Percentiles rank a stretch among this genome's conserved stretches.
Conservation (phyloP, 2,329 filamentous ascomycete genomes). For the Aureobasidium sp. region DNA sequence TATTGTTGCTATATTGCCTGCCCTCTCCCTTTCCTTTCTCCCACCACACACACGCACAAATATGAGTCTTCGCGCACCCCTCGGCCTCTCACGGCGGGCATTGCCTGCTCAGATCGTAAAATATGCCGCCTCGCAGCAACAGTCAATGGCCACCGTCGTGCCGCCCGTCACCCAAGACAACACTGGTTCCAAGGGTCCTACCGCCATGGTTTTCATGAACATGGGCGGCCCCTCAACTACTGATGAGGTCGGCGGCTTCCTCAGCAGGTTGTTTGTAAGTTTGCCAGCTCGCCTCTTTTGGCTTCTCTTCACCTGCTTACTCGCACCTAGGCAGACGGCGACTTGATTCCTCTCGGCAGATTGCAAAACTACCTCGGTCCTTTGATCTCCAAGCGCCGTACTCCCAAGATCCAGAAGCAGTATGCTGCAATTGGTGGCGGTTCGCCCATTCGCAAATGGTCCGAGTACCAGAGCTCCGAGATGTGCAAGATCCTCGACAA, state of each 20-base stretch:
- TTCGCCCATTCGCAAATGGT: constrained; percentile 98
- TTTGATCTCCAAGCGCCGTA: constrained; percentile 75
- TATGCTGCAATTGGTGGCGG: constrained; percentile 93
- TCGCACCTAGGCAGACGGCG: constrained; percentile 64
- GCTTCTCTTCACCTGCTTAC: constrained; percentile 12
- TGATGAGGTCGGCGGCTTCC: constrained; percentile 78
- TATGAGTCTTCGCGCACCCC: constrained; percentile 14
- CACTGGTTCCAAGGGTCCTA: constrained; percentile 66
- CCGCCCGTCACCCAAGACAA: constrained; percentile 75
- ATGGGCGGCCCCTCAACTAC: constrained; percentile 93
- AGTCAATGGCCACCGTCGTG: constrained; percentile 48
- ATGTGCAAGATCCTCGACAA: constrained; percentile 97
- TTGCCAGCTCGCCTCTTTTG: neutral
- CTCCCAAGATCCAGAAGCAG: constrained; percentile 93
- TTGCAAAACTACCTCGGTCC: constrained; percentile 87
- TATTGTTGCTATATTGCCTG: neutral
- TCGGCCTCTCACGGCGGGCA: constrained; percentile 13
- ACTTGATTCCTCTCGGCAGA: constrained; percentile 90
- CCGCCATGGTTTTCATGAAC: constrained; percentile 97
- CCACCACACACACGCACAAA: neutral
- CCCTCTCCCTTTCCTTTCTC: neutral
- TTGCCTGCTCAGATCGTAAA: constrained; percentile 6
- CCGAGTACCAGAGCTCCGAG: constrained; percentile 82
- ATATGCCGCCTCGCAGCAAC: constrained; percentile 12
- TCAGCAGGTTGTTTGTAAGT: constrained; percentile 84